A percentile compares a stretch with the other conserved stretches of the same genome.
phyloP scores from a whole-genome alignment of 2,329 filamentous ascomycete genomes.

The Periconia macrospinosa region DNA sequence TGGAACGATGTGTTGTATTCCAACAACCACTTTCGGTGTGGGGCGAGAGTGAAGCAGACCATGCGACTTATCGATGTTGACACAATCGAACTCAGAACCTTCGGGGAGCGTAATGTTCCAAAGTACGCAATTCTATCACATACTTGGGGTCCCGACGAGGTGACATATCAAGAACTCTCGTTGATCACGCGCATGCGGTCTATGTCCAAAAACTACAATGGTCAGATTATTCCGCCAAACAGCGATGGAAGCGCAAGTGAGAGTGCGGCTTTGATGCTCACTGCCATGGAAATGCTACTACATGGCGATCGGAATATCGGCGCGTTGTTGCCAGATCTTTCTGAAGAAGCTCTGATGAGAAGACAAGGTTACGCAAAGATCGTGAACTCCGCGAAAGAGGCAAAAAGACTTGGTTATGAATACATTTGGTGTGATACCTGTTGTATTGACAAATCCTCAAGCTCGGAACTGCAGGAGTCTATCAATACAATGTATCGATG shows the following conservation, averaged over 20 bases:
- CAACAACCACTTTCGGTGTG: no score
- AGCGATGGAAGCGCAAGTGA: background rate
- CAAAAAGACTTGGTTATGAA: slow-evolving; percentile 11
- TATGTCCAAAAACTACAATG: slow-evolving; percentile 5
- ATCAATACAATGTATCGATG: slow-evolving; percentile 32
- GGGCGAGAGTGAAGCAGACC: background rate
- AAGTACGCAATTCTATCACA: slow-evolving; percentile 27
- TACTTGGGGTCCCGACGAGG: slow-evolving; percentile 21
- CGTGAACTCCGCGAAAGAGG: slow-evolving; percentile 15
- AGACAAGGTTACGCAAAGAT: slow-evolving; percentile 21
- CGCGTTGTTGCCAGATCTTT: slow-evolving; percentile 5
- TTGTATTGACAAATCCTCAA: slow-evolving; percentile 27
- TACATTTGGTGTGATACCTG: slow-evolving; percentile 31
- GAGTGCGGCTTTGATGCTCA: slow-evolving; percentile 12
- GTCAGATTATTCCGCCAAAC: background rate
- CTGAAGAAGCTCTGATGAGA: slow-evolving; percentile 17
- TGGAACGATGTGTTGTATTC: no score
- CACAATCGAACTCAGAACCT: slow-evolving; percentile 22
- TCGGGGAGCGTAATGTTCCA: slow-evolving; percentile 23
- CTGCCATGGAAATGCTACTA: slow-evolving; percentile 22
- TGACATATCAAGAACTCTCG: slow-evolving; percentile 20
- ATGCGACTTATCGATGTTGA: slow-evolving; percentile 31
- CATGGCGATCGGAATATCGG: slow-evolving; percentile 12
- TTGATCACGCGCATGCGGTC: slow-evolving; percentile 18
- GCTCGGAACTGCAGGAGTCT: slow-evolving; percentile 25